Conservation (phyloP, 805 yeast genomes). For the Ascoidea rubescens region DNA sequence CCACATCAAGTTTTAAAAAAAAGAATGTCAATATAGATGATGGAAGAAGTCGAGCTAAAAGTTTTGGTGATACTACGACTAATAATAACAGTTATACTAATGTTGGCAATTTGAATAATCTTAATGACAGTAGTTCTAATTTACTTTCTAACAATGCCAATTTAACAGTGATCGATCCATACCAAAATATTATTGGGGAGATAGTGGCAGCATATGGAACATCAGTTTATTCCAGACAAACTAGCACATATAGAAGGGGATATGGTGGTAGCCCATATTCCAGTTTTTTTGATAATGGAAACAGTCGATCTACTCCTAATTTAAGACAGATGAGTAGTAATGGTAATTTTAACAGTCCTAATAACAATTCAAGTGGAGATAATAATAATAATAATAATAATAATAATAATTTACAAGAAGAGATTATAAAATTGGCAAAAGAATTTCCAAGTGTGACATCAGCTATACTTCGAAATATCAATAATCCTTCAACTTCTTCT, state of each 20-base stretch:
- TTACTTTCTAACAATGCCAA: not conserved
- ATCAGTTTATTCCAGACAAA: slow-evolving; percentile 8
- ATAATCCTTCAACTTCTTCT: too few species aligned
- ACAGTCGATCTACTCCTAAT: too few species aligned
- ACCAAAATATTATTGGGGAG: slow-evolving; percentile 2
- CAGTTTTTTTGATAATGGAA: not conserved
- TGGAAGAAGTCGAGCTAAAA: not conserved
- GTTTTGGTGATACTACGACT: not conserved
- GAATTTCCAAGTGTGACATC: not conserved
- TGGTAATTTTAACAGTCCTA: too few species aligned
- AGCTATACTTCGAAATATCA: not conserved
- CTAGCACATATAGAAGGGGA: not conserved
- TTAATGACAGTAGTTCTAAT: not conserved
- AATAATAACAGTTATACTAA: not conserved
- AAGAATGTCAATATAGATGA: too few species aligned
- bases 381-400: too few species aligned
- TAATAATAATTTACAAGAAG: not conserved
- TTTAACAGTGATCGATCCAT: not conserved
- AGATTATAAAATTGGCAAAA: not conserved
- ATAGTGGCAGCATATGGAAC: slow-evolving; percentile 6
- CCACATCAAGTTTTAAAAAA: not conserved
- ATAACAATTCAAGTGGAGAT: too few species aligned
- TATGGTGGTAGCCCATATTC: not conserved
- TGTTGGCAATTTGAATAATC: not conserved
- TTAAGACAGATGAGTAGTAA: too few species aligned